Percentiles rank a stretch among this genome's conserved stretches.
Conservation (phyloP, 805 yeast species). For the Candida nonsorbophila region DNA sequence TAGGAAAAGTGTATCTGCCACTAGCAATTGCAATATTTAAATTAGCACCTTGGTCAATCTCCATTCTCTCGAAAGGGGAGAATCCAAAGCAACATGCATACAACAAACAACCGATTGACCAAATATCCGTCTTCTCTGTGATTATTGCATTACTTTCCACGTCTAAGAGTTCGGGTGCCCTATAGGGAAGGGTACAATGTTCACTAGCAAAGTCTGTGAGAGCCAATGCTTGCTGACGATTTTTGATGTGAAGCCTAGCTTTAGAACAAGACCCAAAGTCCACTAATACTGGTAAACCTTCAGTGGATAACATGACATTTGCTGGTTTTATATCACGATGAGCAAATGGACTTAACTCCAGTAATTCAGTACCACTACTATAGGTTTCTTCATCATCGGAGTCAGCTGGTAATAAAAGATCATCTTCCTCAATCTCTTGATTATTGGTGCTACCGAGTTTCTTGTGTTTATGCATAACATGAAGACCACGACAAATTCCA, state of each 20-base stretch:
- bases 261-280: conserved; percentile 78
- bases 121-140: conserved; percentile 75
- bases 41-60: conserved; percentile 76
- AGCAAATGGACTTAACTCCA: conserved; percentile 63
- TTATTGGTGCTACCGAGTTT: conserved; percentile 5
- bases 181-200: conserved; percentile 78
- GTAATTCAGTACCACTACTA: conserved; percentile 40
- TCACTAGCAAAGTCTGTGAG: conserved; percentile 79
- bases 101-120: conserved; percentile 87
- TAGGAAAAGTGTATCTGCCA: conserved; percentile 60
- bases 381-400: conserved; percentile 27
- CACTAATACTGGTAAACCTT: conserved; percentile 71
- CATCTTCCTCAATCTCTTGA: conserved; percentile 23
- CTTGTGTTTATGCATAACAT: conserved; percentile 67
- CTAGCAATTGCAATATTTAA: conserved; percentile 68
- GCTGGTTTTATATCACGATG: conserved; percentile 90
- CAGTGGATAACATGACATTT: conserved; percentile 72
- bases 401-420: conserved; percentile 13
- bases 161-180: conserved; percentile 88
- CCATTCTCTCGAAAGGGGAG: conserved; percentile 86
- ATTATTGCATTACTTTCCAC: conserved; percentile 61
- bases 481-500: conserved; percentile 71
- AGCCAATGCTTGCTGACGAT: conserved; percentile 67
- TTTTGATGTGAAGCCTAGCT: conserved; percentile 50
- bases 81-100: conserved; percentile 72